phyloP scores from a whole-genome alignment of 2,329 filamentous ascomycete genomes.

The Claviceps sp. region DNA sequence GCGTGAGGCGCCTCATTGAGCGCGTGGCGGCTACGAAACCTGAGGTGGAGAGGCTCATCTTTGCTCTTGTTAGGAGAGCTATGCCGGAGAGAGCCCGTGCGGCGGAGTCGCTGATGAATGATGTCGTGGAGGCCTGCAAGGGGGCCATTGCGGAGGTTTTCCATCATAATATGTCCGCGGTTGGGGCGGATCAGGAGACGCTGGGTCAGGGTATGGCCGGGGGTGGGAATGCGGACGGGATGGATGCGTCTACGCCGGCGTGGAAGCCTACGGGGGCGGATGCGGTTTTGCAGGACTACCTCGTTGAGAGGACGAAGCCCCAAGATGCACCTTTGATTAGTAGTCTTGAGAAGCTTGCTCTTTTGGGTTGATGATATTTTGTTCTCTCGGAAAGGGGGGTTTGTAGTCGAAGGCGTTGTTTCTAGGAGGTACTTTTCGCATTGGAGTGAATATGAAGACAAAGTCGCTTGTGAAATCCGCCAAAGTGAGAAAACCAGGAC shows the following conservation, averaged over 20 bases:
- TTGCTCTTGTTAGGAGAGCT: constrained; percentile 60
- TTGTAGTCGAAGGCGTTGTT: too few species aligned
- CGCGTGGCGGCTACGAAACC: constrained; percentile 58
- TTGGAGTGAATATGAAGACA: too few species aligned
- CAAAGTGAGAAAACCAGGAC: too few species aligned
- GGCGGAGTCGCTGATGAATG: constrained; percentile 58
- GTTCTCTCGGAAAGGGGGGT: too few species aligned
- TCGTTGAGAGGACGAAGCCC: constrained; percentile 30
- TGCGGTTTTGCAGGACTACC: constrained; percentile 37
- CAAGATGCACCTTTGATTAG: constrained; percentile 36
- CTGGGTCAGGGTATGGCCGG: too few species aligned
- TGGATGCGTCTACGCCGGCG: neutral
- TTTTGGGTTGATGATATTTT: constrained; percentile 27
- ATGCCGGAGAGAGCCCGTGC: constrained; percentile 82
- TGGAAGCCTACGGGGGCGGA: constrained; percentile 33
- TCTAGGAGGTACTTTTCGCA: too few species aligned
- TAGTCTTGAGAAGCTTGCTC: constrained; percentile 33
- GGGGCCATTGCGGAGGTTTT: constrained; percentile 61
- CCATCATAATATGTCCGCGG: neutral
- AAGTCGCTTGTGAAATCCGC: too few species aligned
- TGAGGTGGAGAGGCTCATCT: constrained; percentile 63
- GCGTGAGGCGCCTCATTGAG: constrained; percentile 69
- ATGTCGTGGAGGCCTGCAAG: constrained; percentile 58
- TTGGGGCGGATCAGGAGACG: too few species aligned
- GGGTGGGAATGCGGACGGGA: neutral